Evolutionary conservation across 164 flowering plant species (phyloP).

Genomic region (Platanus orientalis): DNA sequence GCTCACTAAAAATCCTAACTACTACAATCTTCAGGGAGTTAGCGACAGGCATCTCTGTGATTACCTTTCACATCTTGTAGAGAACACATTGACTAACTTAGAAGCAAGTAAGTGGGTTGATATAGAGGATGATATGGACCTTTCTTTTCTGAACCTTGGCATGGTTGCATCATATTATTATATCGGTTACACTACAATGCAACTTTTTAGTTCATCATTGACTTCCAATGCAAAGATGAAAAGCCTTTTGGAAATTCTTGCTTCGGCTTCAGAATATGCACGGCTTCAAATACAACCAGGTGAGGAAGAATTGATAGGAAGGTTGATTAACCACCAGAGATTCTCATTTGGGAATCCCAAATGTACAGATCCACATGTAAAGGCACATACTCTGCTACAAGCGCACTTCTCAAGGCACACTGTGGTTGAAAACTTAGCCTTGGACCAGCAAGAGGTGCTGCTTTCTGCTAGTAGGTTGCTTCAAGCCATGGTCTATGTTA

Average conservation of each 20-base stretch:
- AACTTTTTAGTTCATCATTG: constrained; percentile 75
- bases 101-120: constrained; percentile 73
- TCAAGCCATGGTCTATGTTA: constrained; percentile 95
- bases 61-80: constrained; percentile 91
- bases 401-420: constrained; percentile 87
- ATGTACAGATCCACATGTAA: constrained; percentile 78
- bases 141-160: constrained; percentile 79
- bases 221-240: constrained; percentile 80
- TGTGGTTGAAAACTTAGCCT: constrained; percentile 65
- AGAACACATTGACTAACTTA: constrained; percentile 73
- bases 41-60: constrained; percentile 93
- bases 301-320: constrained; percentile 75
- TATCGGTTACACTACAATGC: constrained; percentile 85
- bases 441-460: constrained; percentile 83
- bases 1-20: constrained; percentile 95
- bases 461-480: constrained; percentile 70
- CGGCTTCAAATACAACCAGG: constrained; percentile 85
- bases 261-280: constrained; percentile 89
- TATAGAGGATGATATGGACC: constrained; percentile 76
- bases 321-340: constrained; percentile 79
- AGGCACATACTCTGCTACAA: constrained; percentile 88
- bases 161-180: constrained; percentile 90
- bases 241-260: constrained; percentile 82
- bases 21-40: constrained; percentile 95
- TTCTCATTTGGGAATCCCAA: constrained; percentile 81